A percentile compares a stretch with the other conserved stretches of the same genome.
These are phyloP conservation scores for Amphibolis antarctica DNA, from an alignment of 106 monocot species.

Conservation along the genomic window DNA sequence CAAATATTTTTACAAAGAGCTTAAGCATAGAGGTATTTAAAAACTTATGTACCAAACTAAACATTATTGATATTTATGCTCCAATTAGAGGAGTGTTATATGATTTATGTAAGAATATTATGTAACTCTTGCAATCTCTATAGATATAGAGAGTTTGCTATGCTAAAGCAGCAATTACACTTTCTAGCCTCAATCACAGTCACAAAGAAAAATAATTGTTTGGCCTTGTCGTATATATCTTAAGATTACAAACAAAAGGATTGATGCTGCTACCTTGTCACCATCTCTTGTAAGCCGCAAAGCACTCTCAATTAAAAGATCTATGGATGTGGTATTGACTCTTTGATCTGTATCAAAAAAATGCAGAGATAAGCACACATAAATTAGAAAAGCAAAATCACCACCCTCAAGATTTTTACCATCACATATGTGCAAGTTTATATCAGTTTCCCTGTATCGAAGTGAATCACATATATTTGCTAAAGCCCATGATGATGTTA, in stretches of 20 bases:
- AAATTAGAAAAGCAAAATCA: background rate
- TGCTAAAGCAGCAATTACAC: too few species aligned
- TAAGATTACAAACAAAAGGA: background rate
- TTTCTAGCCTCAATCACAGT: too few species aligned
- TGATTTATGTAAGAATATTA: too few species aligned
- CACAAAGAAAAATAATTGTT: too few species aligned
- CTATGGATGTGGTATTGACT: conserved; percentile 10
- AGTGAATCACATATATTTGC: conserved; percentile 98
- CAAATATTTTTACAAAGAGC: too few species aligned
- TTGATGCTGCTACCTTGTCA: conserved; percentile 53
- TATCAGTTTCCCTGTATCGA: conserved; percentile 42
- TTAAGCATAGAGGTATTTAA: too few species aligned
- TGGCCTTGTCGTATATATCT: too few species aligned
- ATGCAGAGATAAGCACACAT: background rate
- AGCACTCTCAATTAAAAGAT: conserved; percentile 62
- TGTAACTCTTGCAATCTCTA: too few species aligned
- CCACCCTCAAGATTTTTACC: conserved; percentile 14
- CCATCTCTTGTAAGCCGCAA: conserved; percentile 73
- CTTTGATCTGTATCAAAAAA: conserved; percentile 28
- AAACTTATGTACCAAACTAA: too few species aligned
- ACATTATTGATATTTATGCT: too few species aligned
- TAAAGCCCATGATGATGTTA: conserved; percentile 91
- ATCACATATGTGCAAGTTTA: conserved; percentile 13
- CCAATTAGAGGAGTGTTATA: too few species aligned
- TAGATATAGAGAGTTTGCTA: too few species aligned